A percentile compares a stretch with the other conserved stretches of the same genome.
Conservation (phyloP, 1,139 yeast genomes). For the Candida buenavistaensis region DNA sequence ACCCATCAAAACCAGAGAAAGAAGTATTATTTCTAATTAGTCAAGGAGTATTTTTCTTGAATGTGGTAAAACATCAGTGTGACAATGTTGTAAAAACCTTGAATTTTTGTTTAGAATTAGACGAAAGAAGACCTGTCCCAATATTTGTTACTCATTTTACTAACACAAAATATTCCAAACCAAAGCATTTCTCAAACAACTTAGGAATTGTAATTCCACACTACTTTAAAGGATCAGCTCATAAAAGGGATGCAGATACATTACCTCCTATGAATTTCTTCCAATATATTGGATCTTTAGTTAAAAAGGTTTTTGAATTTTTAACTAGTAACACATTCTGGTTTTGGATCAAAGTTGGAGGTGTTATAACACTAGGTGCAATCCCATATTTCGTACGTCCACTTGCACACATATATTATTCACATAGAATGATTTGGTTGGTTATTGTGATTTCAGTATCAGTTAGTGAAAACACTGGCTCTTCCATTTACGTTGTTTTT, state of each 20-base stretch:
- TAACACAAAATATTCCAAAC: constrained; percentile 14
- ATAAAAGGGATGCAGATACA: constrained; percentile 31
- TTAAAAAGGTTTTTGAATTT: constrained; percentile 17
- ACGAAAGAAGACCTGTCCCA: constrained; percentile 28
- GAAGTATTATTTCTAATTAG: constrained; percentile 26
- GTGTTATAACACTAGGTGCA: constrained; percentile 24
- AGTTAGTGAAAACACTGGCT: constrained; percentile 34
- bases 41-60: constrained; percentile 26
- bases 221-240: constrained; percentile 15
- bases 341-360: constrained; percentile 34
- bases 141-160: constrained; percentile 23
- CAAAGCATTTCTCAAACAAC: constrained; percentile 12
- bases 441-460: constrained; percentile 36
- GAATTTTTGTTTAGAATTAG: constrained; percentile 26
- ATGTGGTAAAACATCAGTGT: constrained; percentile 21
- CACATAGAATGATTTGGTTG: constrained; percentile 32
- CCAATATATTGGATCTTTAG: constrained; percentile 22
- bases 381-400: constrained; percentile 30
- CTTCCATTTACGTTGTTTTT: constrained; percentile 29
- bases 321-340: constrained; percentile 25
- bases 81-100: constrained; percentile 18
- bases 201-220: constrained; percentile 12
- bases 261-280: constrained; percentile 24
- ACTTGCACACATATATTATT: constrained; percentile 33
- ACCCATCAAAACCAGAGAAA: constrained; percentile 23